Conservation (phyloP, 495 filamentous ascomycete species). For the Talaromyces wortmannii region DNA sequence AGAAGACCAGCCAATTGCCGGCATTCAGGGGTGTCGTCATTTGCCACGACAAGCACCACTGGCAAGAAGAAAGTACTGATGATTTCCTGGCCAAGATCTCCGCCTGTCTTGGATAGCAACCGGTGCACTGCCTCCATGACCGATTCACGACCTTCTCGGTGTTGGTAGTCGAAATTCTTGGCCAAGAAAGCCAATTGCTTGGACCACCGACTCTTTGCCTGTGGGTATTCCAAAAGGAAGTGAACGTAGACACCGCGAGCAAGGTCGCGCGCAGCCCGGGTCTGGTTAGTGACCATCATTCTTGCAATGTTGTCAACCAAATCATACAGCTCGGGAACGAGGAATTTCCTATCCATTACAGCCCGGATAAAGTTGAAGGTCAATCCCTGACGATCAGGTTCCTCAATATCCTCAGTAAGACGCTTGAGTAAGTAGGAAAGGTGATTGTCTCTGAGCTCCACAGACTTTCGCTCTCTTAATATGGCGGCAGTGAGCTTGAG, state of each 20-base stretch:
- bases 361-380: slow-evolving; percentile 90
- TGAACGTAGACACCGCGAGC: slow-evolving; percentile 87
- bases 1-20: slow-evolving; percentile 75
- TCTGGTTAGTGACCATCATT: slow-evolving; percentile 97
- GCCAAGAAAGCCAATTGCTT: slow-evolving; percentile 88
- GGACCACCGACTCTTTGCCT: slow-evolving; percentile 75
- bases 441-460: slow-evolving; percentile 70
- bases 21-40: slow-evolving; percentile 83
- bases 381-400: slow-evolving; percentile 82
- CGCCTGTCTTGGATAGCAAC: slow-evolving; percentile 71
- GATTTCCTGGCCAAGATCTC: slow-evolving; percentile 75
- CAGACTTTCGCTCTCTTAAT: slow-evolving; percentile 69
- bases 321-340: slow-evolving; percentile 86
- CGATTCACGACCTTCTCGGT: slow-evolving; percentile 79
- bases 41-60: slow-evolving; percentile 74
- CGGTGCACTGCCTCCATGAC: slow-evolving; percentile 86
- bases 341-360: slow-evolving; percentile 74
- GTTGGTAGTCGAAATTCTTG: slow-evolving; percentile 83
- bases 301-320: slow-evolving; percentile 76
- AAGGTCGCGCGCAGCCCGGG: slow-evolving; percentile 73
- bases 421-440: slow-evolving; percentile 79
- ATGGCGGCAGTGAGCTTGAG: slow-evolving; percentile 82
- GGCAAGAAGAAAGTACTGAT: slow-evolving; percentile 78
- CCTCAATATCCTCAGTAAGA: slow-evolving; percentile 82
- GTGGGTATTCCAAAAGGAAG: slow-evolving; percentile 91